Evolutionary conservation across 1,284 basidiomycete species (phyloP).

Genomic region (Naganishia cerealis): DNA sequence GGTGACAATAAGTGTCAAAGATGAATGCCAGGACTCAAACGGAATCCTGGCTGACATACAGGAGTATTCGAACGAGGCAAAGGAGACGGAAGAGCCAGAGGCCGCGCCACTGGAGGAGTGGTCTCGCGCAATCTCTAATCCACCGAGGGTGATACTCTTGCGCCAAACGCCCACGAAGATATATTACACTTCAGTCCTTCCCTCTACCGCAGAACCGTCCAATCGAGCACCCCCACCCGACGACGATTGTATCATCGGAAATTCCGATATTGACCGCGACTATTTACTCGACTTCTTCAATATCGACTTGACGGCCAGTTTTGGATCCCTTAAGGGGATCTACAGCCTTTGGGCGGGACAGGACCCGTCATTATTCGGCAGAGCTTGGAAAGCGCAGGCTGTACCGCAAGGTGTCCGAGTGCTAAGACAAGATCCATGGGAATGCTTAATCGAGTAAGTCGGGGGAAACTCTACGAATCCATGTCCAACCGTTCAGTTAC

Average conservation of each 20-base stretch:
- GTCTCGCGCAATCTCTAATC: slow-evolving; percentile 47
- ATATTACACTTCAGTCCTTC: slow-evolving; percentile 71
- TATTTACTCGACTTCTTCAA: slow-evolving; percentile 14
- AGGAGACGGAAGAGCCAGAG: neutral
- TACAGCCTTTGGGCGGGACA: slow-evolving; percentile 73
- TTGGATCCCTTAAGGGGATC: slow-evolving; percentile 55
- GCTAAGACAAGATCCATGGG: slow-evolving; percentile 91
- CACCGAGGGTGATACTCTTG: slow-evolving; percentile 71
- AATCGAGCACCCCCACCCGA: neutral
- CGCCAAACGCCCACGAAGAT: slow-evolving; percentile 69
- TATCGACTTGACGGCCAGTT: neutral
- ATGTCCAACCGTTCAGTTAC: neutral
- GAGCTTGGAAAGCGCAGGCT: slow-evolving; percentile 58
- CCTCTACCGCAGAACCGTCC: slow-evolving; percentile 39
- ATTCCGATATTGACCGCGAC: slow-evolving; percentile 63
- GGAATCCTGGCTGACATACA: neutral
- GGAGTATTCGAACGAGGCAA: neutral
- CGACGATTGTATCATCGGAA: slow-evolving; percentile 33
- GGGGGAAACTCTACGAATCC: neutral
- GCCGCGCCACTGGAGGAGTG: slow-evolving; percentile 44
- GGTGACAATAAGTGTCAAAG: neutral
- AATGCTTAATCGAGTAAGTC: slow-evolving; percentile 83
- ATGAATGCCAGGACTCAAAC: neutral
- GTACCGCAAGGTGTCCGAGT: slow-evolving; percentile 62
- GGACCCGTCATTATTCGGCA: slow-evolving; percentile 72